A percentile compares a stretch with the other conserved stretches of the same genome.
Evolutionary conservation across 768 basidiomycete species (phyloP).

Genomic region (Pulveroboletus sp.): DNA sequence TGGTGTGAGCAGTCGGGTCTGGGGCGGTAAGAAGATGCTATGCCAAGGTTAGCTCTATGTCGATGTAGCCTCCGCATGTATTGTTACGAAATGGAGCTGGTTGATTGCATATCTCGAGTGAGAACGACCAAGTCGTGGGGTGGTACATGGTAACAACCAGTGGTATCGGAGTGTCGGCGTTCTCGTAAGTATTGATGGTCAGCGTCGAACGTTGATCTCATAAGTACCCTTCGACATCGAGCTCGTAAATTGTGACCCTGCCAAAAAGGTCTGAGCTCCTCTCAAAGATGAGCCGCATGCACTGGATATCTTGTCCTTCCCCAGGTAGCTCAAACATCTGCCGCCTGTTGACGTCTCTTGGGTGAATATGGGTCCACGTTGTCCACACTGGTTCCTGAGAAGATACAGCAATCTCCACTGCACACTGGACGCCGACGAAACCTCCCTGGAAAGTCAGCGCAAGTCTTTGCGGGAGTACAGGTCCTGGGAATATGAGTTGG

Average conservation of each 20-base stretch:
- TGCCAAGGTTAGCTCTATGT: slow-evolving; percentile 1
- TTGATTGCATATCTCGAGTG: slow-evolving; percentile 22
- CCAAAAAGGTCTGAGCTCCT: slow-evolving; percentile 85
- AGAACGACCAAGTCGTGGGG: neutral
- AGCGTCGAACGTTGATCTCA: neutral
- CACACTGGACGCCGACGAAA: slow-evolving; percentile 70
- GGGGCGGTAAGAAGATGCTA: neutral
- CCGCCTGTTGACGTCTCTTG: slow-evolving; percentile 72
- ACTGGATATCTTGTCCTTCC: slow-evolving; percentile 29
- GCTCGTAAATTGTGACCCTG: slow-evolving; percentile 68
- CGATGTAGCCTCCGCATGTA: slow-evolving; percentile 15
- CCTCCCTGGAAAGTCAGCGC: slow-evolving; percentile 80
- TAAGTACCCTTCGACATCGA: slow-evolving; percentile 33
- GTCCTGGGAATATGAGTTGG: slow-evolving; percentile 51
- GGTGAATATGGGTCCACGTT: slow-evolving; percentile 54
- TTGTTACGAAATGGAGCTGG: slow-evolving; percentile 21
- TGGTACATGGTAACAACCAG: no score
- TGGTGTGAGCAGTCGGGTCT: neutral
- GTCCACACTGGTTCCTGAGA: slow-evolving; percentile 42
- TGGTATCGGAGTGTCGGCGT: no score
- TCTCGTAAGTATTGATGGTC: no score
- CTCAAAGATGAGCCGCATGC: slow-evolving; percentile 67
- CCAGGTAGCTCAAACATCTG: slow-evolving; percentile 57
- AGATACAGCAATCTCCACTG: slow-evolving; percentile 38
- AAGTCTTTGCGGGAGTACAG: slow-evolving; percentile 52